These are phyloP conservation scores for Mycena filopes DNA, from an alignment of 768 basidiomycete species.

Conservation along the genomic window DNA sequence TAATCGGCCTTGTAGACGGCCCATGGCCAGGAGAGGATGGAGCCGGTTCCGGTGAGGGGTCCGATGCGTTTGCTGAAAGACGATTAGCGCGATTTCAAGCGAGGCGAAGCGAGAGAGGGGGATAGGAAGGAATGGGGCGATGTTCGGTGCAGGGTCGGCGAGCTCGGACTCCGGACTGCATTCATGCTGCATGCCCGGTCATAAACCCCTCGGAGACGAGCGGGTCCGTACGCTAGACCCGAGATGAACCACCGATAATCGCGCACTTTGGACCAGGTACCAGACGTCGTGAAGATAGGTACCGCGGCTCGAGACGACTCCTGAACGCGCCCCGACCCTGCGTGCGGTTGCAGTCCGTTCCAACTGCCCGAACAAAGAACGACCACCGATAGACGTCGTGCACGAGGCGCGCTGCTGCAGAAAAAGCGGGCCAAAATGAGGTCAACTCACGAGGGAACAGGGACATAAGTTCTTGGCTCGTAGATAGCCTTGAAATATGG, in stretches of 20 bases:
- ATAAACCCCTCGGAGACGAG: not conserved
- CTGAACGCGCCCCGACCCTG: too few relatives aligned
- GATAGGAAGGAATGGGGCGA: too few relatives aligned
- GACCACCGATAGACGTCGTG: too few relatives aligned
- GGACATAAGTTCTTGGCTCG: constrained; percentile 83
- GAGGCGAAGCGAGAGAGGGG: not conserved
- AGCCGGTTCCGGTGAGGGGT: constrained; percentile 54
- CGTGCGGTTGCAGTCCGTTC: too few relatives aligned
- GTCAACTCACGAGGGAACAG: constrained; percentile 51
- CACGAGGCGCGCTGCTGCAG: too few relatives aligned
- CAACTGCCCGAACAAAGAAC: too few relatives aligned
- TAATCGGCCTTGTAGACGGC: constrained; percentile 73
- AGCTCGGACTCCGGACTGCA: not conserved
- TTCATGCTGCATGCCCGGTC: not conserved
- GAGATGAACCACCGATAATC: not conserved
- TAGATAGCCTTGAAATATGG: constrained; percentile 90
- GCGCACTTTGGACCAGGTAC: too few relatives aligned
- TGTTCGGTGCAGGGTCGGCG: not conserved
- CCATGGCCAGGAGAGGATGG: constrained; percentile 72
- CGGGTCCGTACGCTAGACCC: not conserved
- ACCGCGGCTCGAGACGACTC: too few relatives aligned
- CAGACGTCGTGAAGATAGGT: not conserved
- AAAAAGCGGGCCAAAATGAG: not conserved
- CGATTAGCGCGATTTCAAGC: not conserved
- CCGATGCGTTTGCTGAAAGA: constrained; percentile 64